Base-by-base conservation (phyloP, 495 filamentous ascomycete species). In the Penicillium canescens region DNA sequence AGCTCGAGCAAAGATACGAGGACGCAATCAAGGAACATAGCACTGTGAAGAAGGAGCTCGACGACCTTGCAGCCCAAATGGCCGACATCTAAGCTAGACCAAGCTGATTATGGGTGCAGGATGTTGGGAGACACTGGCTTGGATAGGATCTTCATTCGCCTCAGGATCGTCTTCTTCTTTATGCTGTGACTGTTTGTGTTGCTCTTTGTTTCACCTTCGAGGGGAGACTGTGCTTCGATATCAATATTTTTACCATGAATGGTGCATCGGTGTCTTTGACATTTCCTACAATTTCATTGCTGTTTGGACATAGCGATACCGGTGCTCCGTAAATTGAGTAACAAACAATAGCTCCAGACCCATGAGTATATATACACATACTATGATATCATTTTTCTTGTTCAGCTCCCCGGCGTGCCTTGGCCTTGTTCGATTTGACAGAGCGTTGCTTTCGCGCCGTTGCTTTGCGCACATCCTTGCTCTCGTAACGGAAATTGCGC, bases 1-100 rank as follows among this genome's bases (percentile, higher is more conserved):
- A 90, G 70, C 96, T 92, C 91, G 95, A 98, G 80, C 64, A 76
- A 74, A 97, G 98, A 80, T 98, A 92, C 74, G 95, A 97, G 76
- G 94, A 97, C 69, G 91, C 94, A 85, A 66, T 83, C 55, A 87
- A 92, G 85, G 96, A 96, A 77, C 87, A 92, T 79, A 72, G 76
- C 54, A 68, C 73, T n/a, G 78, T 91, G 54, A 84, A 96, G 82
- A 92, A 92, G 81, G 93, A 98, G 67, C 78, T 98, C 49, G 88
- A 95, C 56, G 86, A 93, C 50, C 88, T 98, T 74, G 86, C 90
- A 73, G 67, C 74, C 55, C 91, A 96, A 72, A 90, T 98, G 70
- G 88, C 86, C 80, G 92, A 89, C 73, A 90, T 98, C 71, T 98
- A 86, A 83, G 68, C 40, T 33, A 48, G 42, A 46, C 23, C 21